Evolutionary conservation across 495 filamentous ascomycete genomes (phyloP), one percentile per base, ranked within the genome.

Genomic region (Aspergillus nidulans): DNA sequence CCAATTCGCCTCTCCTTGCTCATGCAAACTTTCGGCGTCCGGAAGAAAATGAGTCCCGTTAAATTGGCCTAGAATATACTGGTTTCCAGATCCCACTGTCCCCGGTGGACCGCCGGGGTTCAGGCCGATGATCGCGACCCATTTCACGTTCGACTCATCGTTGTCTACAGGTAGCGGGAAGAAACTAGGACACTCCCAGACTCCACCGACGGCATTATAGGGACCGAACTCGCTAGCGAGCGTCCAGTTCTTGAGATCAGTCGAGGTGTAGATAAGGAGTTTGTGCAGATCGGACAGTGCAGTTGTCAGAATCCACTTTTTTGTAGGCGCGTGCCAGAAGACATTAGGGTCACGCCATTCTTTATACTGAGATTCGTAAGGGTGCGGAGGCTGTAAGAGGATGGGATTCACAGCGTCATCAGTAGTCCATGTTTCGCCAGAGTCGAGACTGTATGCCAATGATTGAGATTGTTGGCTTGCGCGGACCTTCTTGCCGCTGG

Each of bases 271-370:
- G 39, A 85, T 68, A 6, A 75, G 69, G 43, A 84, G 67, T 19
- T 69, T 72, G 54, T 82, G 82, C 15, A 78, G 68, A 56, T 74
- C 65, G 5, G 79, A 63, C 32, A 79, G 77, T 4, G 76, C 53
- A 15, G 78, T 60, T 0, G 80, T 73, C 49, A 73, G 73, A 15
- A 81, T 68, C 82, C 81, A 85, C 45, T 68, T 68, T 13, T 70
- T 47, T 10, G 69, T 75, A 0, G 55, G 48, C 4, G 67, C 68
- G 45, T 84, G 74, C 72, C 80, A 78, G 51, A 81, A 67, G 8
- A 83, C 73, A 57, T 80, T 78, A 0, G 83, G 81, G 60, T 85
- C 81, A 15, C 83, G 77, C 64, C 84, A 85, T 28, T 84, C 63
- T 26, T 52, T 41, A 20, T 56, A 66, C 34, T 71, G 61, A 5